These are phyloP conservation scores for Craspedostauros australis DNA, from an alignment of 108 stramenopile genomes.

Conservation along the genomic window DNA sequence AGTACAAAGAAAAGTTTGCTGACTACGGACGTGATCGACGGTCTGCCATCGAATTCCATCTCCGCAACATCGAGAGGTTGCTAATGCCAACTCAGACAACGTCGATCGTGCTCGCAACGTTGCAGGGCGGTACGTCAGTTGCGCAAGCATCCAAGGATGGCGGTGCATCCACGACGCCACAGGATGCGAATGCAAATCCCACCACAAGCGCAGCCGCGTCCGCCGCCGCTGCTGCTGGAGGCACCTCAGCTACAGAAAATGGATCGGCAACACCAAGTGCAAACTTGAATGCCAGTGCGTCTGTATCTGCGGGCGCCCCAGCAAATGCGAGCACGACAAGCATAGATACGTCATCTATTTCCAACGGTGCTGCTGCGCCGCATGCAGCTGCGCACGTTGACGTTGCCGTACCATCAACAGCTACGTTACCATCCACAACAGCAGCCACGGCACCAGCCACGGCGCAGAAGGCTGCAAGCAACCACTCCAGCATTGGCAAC, in stretches of 20 bases:
- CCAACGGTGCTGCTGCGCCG: neutral
- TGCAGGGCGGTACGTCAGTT: conserved; percentile 30
- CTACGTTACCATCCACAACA: no score
- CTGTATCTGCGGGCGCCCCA: neutral
- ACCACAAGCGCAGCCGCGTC: no score
- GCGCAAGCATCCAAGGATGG: no score
- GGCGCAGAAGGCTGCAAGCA: neutral
- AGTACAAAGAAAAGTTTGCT: conserved; percentile 81
- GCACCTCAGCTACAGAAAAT: neutral
- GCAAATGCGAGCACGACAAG: neutral
- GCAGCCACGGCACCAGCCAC: neutral
- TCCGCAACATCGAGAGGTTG: conserved; percentile 57
- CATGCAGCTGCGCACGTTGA: neutral
- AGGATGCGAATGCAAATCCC: no score
- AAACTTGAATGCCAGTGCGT: neutral
- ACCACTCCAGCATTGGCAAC: neutral
- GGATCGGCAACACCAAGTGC: neutral
- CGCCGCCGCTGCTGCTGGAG: no score
- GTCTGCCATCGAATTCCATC: conserved; percentile 79
- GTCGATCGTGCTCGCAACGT: conserved; percentile 54
- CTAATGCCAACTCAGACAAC: conserved; percentile 83
- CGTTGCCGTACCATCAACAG: neutral
- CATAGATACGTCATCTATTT: no score
- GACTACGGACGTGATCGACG: conserved; percentile 86
- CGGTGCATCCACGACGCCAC: no score